Conservation (phyloP, 1,284 basidiomycete genomes). For the Boletus sp. region DNA sequence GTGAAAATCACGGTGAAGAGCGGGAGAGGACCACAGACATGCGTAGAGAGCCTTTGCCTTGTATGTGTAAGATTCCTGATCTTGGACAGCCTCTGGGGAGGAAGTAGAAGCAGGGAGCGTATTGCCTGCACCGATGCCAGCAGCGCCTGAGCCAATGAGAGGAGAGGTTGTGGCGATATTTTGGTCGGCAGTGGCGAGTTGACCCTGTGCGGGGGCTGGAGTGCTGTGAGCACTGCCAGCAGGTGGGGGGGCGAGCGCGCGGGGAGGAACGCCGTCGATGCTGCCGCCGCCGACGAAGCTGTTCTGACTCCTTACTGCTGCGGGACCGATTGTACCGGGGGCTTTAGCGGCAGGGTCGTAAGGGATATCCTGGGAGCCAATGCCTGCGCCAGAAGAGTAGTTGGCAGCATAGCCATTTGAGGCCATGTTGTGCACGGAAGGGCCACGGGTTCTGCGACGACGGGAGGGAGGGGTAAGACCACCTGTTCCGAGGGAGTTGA, state of each 20-base stretch:
- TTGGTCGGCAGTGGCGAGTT: constrained; percentile 44
- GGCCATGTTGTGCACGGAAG: constrained; percentile 62
- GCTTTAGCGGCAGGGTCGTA: constrained; percentile 57
- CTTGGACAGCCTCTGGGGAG: constrained; percentile 24
- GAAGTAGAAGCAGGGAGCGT: constrained; percentile 29
- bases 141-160: constrained; percentile 53
- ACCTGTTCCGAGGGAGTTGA: constrained; percentile 84
- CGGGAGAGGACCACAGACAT: constrained; percentile 50
- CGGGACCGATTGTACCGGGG: constrained; percentile 37
- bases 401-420: constrained; percentile 58
- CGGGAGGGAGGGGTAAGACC: constrained; percentile 78
- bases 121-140: constrained; percentile 49
- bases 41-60: constrained; percentile 86
- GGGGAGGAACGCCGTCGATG: constrained; percentile 44
- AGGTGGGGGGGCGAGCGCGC: constrained; percentile 36
- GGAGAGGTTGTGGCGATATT: constrained; percentile 53
- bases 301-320: constrained; percentile 54
- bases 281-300: constrained; percentile 57
- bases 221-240: constrained; percentile 46
- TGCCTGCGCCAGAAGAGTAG: constrained; percentile 60
- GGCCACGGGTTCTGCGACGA: constrained; percentile 57
- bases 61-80: constrained; percentile 51
- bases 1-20: constrained; percentile 15
- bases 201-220: constrained; percentile 38
- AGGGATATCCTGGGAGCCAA: constrained; percentile 55